These are phyloP conservation scores for Mariannaea sp. DNA, from an alignment of 2,329 filamentous ascomycete genomes.

Conservation along the genomic window DNA sequence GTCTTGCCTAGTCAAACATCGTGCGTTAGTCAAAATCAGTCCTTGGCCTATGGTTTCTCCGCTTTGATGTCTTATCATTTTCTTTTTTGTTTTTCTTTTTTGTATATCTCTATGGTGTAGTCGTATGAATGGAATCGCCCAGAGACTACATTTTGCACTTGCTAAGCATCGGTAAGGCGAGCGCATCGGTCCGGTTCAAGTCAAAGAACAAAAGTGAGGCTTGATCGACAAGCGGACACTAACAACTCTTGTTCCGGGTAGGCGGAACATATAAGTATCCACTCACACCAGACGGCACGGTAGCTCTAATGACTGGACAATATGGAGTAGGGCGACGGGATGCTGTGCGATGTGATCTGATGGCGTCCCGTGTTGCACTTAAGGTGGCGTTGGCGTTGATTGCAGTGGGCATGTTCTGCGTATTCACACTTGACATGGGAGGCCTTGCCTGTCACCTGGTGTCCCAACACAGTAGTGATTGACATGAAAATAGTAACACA, in stretches of 20 bases:
- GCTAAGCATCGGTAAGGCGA: too few relatives aligned
- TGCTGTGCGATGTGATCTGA: not conserved
- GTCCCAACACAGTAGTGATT: conserved; percentile 11
- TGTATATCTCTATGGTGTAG: too few relatives aligned
- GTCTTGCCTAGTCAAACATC: not conserved
- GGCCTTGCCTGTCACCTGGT: not conserved
- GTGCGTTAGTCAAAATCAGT: conserved; percentile 10
- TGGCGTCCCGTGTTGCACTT: not conserved
- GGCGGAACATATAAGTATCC: conserved; percentile 8
- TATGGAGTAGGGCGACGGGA: not conserved
- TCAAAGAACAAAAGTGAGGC: conserved; percentile 8
- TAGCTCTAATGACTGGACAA: not conserved
- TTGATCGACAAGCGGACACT: conserved; percentile 10
- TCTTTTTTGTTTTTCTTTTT: too few relatives aligned
- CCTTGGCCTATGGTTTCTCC: not conserved
- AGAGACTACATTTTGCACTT: too few relatives aligned
- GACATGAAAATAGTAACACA: not conserved
- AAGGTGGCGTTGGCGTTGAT: conserved; percentile 4
- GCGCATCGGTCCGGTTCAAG: not conserved
- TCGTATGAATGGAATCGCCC: too few relatives aligned
- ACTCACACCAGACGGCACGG: not conserved
- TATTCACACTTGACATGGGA: not conserved
- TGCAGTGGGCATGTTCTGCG: not conserved
- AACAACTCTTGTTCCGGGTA: conserved; percentile 14
- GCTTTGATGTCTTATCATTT: not conserved